Evolutionary conservation across 805 yeast species (phyloP), one percentile per base, ranked within the genome.

Genomic region (Nakazawaea molendinolei): DNA sequence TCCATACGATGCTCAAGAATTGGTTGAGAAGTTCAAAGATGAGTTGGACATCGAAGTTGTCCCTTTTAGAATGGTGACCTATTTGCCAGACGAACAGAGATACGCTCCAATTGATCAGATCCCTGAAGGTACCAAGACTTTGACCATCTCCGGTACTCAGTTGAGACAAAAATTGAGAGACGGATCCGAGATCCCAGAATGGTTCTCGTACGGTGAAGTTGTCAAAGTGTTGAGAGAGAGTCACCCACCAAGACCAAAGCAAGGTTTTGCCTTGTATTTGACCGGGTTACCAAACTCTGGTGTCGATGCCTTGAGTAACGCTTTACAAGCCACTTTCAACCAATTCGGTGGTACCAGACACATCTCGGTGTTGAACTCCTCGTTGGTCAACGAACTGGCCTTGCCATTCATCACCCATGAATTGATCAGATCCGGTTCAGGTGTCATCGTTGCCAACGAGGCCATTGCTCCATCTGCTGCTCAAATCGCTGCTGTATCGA

Each of bases 171-270:
- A 90, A 47, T 74, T 89, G 56, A 79, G 78, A 65, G 82, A 79
- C 43, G 97, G 97, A 41, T 71, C 81, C 28, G 80, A 80, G 44
- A 90, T 89, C 49, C 97, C 97, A 44, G 92, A 76, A 56, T 89
- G 97, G 97, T 89, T 90, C 63, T 86, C 96, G 5, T 89, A 89
- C 63, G 95, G 96, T 3, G 97, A 89, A 61, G 96, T 90, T 36
- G 97, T 90, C 42, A 73, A 74, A 58, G 87, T 90, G 42, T 71
- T 89, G 51, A 80, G 97, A 57, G 90, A 86, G 51, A 76, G 89
- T 31, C 89, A 89, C 59, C 97, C 97, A 39, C 95, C 97, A 45
- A 78, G 97, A 62, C 75, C 70, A 41, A 59, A 70, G 41, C 97
- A 90, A 65, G 97, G 97, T 23, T 90, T 89, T 60, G 84, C 86